A percentile compares a stretch with the other conserved stretches of the same genome.
Conservation (phyloP, 139 green algal species). For the Volvox reticuliferus region DNA sequence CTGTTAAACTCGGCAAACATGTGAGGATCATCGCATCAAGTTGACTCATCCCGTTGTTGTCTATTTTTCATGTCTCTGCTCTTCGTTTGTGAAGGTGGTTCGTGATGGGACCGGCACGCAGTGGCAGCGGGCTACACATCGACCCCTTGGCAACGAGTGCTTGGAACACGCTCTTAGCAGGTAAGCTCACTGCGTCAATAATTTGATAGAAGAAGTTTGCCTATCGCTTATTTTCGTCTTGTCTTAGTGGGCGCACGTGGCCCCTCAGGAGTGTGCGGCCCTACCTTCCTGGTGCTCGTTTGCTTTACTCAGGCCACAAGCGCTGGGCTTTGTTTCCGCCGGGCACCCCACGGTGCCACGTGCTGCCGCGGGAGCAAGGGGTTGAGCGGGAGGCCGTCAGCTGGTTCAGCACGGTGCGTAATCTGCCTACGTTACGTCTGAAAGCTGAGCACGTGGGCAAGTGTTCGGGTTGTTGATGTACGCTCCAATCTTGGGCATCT, state of each 20-base stretch:
- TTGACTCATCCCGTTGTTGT: too few relatives aligned
- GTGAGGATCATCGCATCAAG: too few relatives aligned
- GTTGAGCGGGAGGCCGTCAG: slow-evolving; percentile 83
- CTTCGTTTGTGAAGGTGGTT: slow-evolving; percentile 70
- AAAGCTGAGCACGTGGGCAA: background rate
- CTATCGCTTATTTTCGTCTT: too few relatives aligned
- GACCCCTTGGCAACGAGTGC: slow-evolving; percentile 89
- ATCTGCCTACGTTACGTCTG: too few relatives aligned
- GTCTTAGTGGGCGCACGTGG: too few relatives aligned
- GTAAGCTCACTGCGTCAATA: background rate
- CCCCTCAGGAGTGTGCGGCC: too few relatives aligned
- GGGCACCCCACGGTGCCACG: slow-evolving; percentile 45
- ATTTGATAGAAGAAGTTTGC: too few relatives aligned
- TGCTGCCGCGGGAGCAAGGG: slow-evolving; percentile 76
- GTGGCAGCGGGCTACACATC: slow-evolving; percentile 82
- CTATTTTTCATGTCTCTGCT: background rate
- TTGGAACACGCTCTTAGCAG: slow-evolving; percentile 88
- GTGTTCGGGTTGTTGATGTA: background rate
- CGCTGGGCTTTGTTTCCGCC: slow-evolving; percentile 86
- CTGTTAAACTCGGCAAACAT: too few relatives aligned
- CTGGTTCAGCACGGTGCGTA: slow-evolving; percentile 78
- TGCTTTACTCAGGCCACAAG: slow-evolving; percentile 69
- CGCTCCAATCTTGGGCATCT: background rate
- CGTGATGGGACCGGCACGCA: slow-evolving; percentile 78
- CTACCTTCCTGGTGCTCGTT: background rate